Percentiles rank a stretch among this genome's conserved stretches.
Conservation (phyloP, 306 rosid genomes). For the Prunus padus region DNA sequence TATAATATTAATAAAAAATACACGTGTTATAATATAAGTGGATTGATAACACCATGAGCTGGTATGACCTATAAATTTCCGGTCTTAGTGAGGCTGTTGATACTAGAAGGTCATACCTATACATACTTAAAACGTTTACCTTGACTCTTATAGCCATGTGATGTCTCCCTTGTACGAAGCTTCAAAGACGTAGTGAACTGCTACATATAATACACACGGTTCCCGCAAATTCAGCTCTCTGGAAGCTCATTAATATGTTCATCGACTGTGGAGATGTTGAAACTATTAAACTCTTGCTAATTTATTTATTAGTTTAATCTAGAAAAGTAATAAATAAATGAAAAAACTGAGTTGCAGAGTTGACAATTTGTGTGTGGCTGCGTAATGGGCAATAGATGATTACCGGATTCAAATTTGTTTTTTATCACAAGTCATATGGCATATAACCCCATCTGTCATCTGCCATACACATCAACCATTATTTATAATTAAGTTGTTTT, state of each 20-base stretch:
- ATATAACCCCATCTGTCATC: slow-evolving; percentile 4
- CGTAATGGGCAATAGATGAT: slow-evolving; percentile 32
- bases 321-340: background rate
- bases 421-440: slow-evolving; percentile 29
- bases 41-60: no score
- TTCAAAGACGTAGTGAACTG: slow-evolving; percentile 31
- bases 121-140: background rate
- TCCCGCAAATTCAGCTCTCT: slow-evolving; percentile 23
- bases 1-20: no score
- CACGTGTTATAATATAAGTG: no score
- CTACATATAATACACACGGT: background rate
- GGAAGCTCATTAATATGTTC: slow-evolving; percentile 23
- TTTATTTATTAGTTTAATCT: slow-evolving; percentile 14
- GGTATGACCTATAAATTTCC: no score
- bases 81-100: background rate
- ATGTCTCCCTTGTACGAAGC: slow-evolving; percentile 35
- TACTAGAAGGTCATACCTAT: background rate
- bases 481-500: slow-evolving; percentile 2
- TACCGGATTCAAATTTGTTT: slow-evolving; percentile 26
- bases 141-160: slow-evolving; percentile 43
- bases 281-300: background rate
- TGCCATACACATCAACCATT: background rate
- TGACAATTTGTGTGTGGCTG: slow-evolving; percentile 50
- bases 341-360: slow-evolving; percentile 42
- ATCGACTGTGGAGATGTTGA: slow-evolving; percentile 30